These are phyloP conservation scores for Tetradesmus obliquus DNA, from an alignment of 139 green algal genomes.

Conservation along the genomic window DNA sequence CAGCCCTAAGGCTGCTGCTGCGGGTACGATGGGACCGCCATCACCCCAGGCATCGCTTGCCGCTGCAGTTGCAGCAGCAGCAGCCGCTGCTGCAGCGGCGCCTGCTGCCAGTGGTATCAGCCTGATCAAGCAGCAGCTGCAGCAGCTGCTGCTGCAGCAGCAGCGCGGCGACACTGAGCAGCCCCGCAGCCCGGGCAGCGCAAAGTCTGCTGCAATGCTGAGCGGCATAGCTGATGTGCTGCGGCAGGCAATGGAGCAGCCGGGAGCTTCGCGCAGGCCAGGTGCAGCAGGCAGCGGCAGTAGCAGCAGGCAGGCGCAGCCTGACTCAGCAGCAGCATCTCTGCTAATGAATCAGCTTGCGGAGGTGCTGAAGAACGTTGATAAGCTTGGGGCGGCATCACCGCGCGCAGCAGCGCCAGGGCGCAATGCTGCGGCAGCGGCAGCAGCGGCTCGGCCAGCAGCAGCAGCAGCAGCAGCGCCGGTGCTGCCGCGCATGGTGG, in stretches of 20 bases:
- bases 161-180: neutral
- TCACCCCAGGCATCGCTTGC: neutral
- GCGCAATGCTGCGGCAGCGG: neutral
- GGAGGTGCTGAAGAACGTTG: neutral
- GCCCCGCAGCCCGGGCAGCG: neutral
- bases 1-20: neutral
- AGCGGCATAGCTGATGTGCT: neutral
- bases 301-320: conserved; percentile 3
- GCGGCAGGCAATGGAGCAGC: neutral
- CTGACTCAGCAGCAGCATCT: neutral
- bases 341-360: neutral
- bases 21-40: neutral
- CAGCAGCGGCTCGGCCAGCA: conserved; percentile 23
- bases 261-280: neutral
- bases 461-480: conserved; percentile 8
- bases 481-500: conserved; percentile 15
- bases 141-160: neutral
- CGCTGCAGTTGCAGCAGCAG: neutral
- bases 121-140: neutral
- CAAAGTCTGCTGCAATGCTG: neutral
- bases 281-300: conserved; percentile 1
- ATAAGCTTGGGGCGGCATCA: neutral
- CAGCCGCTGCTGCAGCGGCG: neutral
- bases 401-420: neutral
- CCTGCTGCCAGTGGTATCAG: neutral